Base-by-base conservation (phyloP, 2,329 filamentous ascomycete genomes). In the Dothideomycetes sp. region DNA sequence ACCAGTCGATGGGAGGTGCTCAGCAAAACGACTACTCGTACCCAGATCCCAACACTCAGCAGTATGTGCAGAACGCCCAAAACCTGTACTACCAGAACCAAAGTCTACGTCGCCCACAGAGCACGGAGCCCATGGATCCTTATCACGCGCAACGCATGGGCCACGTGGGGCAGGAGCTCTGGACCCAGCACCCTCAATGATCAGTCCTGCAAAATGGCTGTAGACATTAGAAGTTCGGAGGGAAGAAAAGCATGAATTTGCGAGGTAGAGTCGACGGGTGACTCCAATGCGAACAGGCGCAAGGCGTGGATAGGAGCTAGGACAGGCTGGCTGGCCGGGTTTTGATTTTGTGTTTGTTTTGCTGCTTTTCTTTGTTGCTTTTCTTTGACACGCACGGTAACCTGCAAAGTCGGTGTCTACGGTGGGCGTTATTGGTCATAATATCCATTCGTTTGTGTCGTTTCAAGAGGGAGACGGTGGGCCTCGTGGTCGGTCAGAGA, bases 11-110 rank as follows among this genome's bases (percentile, higher is more conserved):
- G 49, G 78, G 82, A 8, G 81, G 82, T 7, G 82, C 87, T 35
- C 52, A 51, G 19, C 51, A 55, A 28, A 70, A 70, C 47, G 88
- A 86, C 47, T 94, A 93, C 56, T 78, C 82, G 6, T 93, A 95
- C 51, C 83, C 85, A 0, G 86, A 94, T 51, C 76, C 77, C 4
- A 68, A 67, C 18, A 81, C 80, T 46, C 45, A 50, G 37, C 49
- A 48, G 32, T 56, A 56, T 40, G 45, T 45, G 17, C 72, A 73
- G 24, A 71, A 75, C 35, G 83, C 69, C 76, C 83, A 3, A 82
- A 91, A 52, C 61, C 61, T 46, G 63, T 89, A 87, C 59, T 88
- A 87, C 51, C 70, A 73, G 24, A 77, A 76, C 47, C 72, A 76
- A 5, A 73, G 77, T 44, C 75, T 84, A 51, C 76, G 82, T 44